phyloP scores from a whole-genome alignment of 768 basidiomycete genomes.

The Bullera alba region DNA sequence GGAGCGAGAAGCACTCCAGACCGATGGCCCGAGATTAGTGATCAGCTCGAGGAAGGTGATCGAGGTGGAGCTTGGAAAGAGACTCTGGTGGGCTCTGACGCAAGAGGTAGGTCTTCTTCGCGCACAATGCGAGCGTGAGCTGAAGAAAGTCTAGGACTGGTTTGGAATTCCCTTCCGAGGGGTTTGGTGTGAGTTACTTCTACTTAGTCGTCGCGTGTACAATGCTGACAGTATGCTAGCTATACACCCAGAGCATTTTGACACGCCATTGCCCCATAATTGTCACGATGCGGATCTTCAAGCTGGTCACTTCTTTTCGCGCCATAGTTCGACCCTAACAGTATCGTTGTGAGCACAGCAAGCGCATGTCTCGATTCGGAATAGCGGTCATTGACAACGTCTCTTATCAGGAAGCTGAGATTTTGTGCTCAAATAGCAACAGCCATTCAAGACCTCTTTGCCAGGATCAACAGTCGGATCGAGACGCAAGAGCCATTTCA shows the following conservation, averaged over 20 bases:
- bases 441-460: no score
- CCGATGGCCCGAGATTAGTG: background rate
- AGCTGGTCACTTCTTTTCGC: background rate
- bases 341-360: no score
- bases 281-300: constrained; percentile 11
- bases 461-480: no score
- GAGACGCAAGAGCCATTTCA: no score
- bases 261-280: constrained; percentile 16
- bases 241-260: constrained; percentile 13
- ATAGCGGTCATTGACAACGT: no score
- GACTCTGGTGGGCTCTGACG: constrained; percentile 17
- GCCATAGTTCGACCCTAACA: background rate
- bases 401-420: no score
- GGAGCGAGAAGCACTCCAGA: background rate
- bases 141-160: no score
- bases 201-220: background rate
- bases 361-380: no score
- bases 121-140: no score
- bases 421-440: no score
- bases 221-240: background rate
- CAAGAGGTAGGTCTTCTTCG: no score
- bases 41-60: background rate
- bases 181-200: constrained; percentile 13
- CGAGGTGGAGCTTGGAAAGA: constrained; percentile 13
- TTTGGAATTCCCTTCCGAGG: constrained; percentile 19